A percentile compares a stretch with the other conserved stretches of the same genome.
phyloP scores from a whole-genome alignment of 306 rosid species.

The Ceratonia siliqua region DNA sequence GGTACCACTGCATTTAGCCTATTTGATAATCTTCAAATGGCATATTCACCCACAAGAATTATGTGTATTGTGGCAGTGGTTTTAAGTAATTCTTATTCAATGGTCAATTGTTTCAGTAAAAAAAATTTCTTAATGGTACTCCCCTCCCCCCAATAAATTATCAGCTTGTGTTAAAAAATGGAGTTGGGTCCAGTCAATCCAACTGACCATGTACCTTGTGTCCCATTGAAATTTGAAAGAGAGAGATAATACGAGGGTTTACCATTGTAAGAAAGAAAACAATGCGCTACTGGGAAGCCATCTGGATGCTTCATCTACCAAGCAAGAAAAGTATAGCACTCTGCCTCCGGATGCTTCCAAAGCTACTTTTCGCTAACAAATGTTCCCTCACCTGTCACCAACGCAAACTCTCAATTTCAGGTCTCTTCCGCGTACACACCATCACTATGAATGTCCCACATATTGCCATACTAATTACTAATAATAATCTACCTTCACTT shows the following conservation, averaged over 20 bases:
- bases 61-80: neutral
- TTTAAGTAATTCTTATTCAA: neutral
- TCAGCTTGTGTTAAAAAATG: neutral
- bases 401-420: neutral
- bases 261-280: neutral
- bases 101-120: neutral
- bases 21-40: too few species aligned
- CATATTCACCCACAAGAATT: neutral
- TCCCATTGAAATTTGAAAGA: too few species aligned
- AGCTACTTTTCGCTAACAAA: constrained; percentile 15
- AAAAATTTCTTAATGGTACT: neutral
- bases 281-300: neutral
- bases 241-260: too few species aligned
- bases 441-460: neutral
- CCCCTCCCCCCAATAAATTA: neutral
- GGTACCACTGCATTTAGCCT: neutral
- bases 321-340: neutral
- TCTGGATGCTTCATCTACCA: constrained; percentile 13
- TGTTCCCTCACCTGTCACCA: constrained; percentile 26
- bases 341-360: constrained; percentile 28
- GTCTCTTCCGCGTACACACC: constrained; percentile 24
- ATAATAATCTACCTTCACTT: neutral
- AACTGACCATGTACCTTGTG: too few species aligned
- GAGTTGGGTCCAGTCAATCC: neutral
- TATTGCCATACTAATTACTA: neutral